Evolutionary conservation across 257 asterid species (phyloP).

Genomic region (Nicotiana knightiana): DNA sequence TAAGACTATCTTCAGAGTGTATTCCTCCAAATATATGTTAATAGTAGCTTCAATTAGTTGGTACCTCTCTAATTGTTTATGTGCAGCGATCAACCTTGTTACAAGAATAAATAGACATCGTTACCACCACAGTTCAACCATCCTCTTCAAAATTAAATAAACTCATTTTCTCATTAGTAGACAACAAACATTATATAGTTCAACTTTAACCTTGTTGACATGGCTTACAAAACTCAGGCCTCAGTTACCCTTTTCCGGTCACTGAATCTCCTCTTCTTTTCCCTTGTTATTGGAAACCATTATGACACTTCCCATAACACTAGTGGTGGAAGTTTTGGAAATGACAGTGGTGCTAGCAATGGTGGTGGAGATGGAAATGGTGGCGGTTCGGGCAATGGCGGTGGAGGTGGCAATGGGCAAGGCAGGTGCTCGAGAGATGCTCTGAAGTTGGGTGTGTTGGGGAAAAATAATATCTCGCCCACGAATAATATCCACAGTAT

Average conservation of each 20-base stretch:
- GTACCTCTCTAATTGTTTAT: background rate
- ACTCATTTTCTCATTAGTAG: background rate
- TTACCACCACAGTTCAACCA: background rate
- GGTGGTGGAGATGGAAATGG: background rate
- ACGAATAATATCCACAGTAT: no score
- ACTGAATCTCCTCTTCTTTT: background rate
- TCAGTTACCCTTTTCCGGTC: background rate
- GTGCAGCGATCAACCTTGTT: background rate
- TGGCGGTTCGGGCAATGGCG: background rate
- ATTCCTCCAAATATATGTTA: no score
- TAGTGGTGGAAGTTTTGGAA: background rate
- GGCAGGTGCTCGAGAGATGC: slow-evolving; percentile 20
- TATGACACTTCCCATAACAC: background rate
- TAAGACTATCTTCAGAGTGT: no score
- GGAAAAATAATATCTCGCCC: no score
- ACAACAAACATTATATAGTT: background rate
- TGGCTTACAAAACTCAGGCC: background rate
- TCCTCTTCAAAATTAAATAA: background rate
- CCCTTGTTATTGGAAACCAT: background rate
- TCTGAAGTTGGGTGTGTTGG: slow-evolving; percentile 18
- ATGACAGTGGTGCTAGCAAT: background rate
- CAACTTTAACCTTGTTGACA: background rate
- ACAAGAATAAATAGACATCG: background rate
- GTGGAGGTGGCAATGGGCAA: background rate
- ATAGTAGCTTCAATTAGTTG: no score